Evolutionary conservation across 257 asterid species (phyloP), one percentile per base, ranked within the genome.

Genomic region (Primulina eburnea): DNA sequence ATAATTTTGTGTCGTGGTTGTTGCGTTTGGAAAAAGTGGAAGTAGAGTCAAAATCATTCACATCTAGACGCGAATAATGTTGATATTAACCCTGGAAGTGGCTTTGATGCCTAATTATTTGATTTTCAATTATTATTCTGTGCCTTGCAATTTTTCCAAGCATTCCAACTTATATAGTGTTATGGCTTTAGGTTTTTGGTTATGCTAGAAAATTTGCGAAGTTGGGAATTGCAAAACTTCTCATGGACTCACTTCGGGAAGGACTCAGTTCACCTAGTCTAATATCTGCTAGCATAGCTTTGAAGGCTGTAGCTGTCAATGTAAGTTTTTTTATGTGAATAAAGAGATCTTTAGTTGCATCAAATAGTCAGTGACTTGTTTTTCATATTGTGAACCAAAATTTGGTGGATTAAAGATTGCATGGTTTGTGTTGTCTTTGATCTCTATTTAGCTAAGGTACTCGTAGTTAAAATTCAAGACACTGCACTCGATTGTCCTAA

Each of bases 161-260:
- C 16, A 17, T 21, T 69, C 55, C 32, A 53, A 6, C 26, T 56
- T 21, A 38, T 9, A 24, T 17, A 8, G 34, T 33, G 64, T 60
- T 74, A 17, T 62, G 50, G 76, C 57, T 81, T 43, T 82, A 93
- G 99, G 97, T 93, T 66, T 90, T 72, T 76, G 96, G 99, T 55
- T 93, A 93, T 82, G 99, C 97, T 74, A 86, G 96, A 70, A 81
- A 79, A 82, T 90, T 93, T 71, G 84, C 97, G 0, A 88, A 90
- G 78, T 57, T 81, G 21, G 99, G 99, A 72, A 77, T 87, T 61
- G 85, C 84, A 7, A 95, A 82, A 79, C 83, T 82, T 77, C 90
- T 93, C 33, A 89, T 93, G 60, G 90, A 87, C 72, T 86, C 97
- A 50, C 94, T 93, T 67, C 85, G 79, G 60, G 92, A 79, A 78